Conservation (phyloP, 2,329 filamentous ascomycete species). For the Colletotrichum viniferum region DNA sequence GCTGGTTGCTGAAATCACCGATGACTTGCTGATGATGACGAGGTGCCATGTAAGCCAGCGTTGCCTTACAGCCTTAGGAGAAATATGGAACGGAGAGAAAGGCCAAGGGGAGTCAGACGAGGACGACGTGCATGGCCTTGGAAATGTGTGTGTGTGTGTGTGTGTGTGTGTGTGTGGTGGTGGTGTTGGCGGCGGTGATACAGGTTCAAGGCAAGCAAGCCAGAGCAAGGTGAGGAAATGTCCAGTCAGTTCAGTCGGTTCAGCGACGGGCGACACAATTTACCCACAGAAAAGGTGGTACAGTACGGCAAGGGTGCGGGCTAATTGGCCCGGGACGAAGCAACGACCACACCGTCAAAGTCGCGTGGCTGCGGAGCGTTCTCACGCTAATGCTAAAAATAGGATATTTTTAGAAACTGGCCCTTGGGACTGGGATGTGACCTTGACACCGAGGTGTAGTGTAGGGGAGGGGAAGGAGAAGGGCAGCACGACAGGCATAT, state of each 20-base stretch:
- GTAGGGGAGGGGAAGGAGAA: neutral
- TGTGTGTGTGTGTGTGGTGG: neutral
- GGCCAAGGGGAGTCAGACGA: neutral
- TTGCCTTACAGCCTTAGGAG: neutral
- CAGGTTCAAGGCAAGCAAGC: neutral
- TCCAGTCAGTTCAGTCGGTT: neutral
- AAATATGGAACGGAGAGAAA: neutral
- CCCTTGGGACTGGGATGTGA: neutral
- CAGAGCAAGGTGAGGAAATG: neutral
- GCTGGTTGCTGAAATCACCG: neutral
- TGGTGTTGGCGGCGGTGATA: neutral
- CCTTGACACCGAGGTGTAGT: neutral
- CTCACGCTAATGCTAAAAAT: conserved; percentile 17
- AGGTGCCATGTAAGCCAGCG: neutral
- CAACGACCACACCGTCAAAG: neutral
- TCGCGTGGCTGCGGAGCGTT: conserved; percentile 15
- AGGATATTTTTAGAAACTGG: conserved; percentile 20
- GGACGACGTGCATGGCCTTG: neutral
- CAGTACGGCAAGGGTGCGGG: neutral
- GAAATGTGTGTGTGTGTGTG: neutral
- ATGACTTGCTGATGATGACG: neutral
- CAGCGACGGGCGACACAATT: neutral
- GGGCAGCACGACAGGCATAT: neutral
- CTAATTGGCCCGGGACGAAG: neutral
- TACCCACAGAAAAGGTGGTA: conserved; percentile 2